Base-by-base conservation (phyloP, 768 basidiomycete species). In the Boletus bicolor region DNA sequence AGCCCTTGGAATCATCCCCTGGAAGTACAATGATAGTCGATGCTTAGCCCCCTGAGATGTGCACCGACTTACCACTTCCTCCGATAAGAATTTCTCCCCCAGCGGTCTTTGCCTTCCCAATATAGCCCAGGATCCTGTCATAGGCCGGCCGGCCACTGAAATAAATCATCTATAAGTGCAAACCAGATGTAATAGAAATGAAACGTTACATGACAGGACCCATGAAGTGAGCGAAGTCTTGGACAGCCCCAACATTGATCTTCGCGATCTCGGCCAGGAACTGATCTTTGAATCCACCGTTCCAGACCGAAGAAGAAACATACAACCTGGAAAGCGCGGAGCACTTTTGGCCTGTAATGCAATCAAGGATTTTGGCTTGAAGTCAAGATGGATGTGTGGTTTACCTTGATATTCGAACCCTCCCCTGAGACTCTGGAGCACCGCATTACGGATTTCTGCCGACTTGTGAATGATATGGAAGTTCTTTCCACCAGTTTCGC, bases 401-500 rank as follows among this genome's bases (percentile, higher is more conserved):
- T 72, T 59, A 84, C 92, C 94, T 77, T 94, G 93, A 72, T 98
- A 99, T 73, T 99, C 97, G 72, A 96, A 98, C 1, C 88, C 94
- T 17, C 81, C 90, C 53, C 97, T 81, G 57, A 98, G 81, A 49
- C 79, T 83, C 75, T 98, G 96, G 45, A 90, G 61, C 48, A 91
- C 97, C n/a, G 95, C 92, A 61, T 94, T 95, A 69, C 77, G 78
- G 51, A 97, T 74, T 64, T 97, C 91, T 37, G 95, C 96, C 14
- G 85, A 87, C 51, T 81, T 77, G 73, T 98, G 97, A 47, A 98
- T 77, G 44, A 99, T 61, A 74, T 98, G 97, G 80, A 95, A 98
- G 79, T 99, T 99, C 82, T 98, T 99, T 54, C 97, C 96, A 30
- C 93, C 93, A 8, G 96, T 98, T 80, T 98, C 96, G 28, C 97